Percentiles rank a stretch among this genome's conserved stretches.
These are phyloP conservation scores for Punctularia strigosozonata DNA, from an alignment of 768 basidiomycete genomes.

Conservation along the genomic window DNA sequence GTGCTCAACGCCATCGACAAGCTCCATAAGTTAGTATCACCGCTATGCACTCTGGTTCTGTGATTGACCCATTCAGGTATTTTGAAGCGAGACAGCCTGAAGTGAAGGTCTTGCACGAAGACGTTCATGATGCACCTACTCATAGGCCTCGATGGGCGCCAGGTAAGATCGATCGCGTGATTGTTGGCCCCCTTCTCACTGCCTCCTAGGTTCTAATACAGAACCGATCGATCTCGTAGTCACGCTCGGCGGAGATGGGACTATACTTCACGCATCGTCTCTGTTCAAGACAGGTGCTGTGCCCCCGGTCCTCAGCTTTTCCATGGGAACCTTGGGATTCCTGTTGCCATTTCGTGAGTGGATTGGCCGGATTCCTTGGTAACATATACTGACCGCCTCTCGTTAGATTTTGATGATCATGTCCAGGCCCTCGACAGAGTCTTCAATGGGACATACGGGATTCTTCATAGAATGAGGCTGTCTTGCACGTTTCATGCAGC, in stretches of 20 bases:
- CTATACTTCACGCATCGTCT: constrained; percentile 87
- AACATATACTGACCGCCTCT: background rate
- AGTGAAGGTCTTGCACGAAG: constrained; percentile 55
- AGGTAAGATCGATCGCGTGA: constrained; percentile 22
- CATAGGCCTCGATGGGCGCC: constrained; percentile 57
- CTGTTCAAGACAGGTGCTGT: constrained; percentile 86
- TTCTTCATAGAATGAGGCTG: constrained; percentile 84
- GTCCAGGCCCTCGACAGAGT: constrained; percentile 71
- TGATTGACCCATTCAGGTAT: constrained; percentile 28
- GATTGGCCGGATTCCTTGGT: background rate
- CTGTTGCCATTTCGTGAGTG: constrained; percentile 84
- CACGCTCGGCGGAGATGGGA: constrained; percentile 90
- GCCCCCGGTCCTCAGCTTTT: constrained; percentile 84
- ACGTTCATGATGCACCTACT: constrained; percentile 51
- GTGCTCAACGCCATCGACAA: constrained; percentile 3
- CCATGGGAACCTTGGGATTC: constrained; percentile 90
- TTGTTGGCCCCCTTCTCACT: background rate
- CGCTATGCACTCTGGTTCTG: background rate
- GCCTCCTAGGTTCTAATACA: constrained; percentile 29
- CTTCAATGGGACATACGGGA: constrained; percentile 66
- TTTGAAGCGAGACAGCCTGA: constrained; percentile 45
- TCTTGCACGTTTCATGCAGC: constrained; percentile 55
- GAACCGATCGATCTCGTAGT: constrained; percentile 76
- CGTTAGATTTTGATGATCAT: constrained; percentile 78
- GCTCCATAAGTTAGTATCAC: background rate